phyloP scores from a whole-genome alignment of 148 eudicot genomes.

The Amaranthus hypochondriacus region DNA sequence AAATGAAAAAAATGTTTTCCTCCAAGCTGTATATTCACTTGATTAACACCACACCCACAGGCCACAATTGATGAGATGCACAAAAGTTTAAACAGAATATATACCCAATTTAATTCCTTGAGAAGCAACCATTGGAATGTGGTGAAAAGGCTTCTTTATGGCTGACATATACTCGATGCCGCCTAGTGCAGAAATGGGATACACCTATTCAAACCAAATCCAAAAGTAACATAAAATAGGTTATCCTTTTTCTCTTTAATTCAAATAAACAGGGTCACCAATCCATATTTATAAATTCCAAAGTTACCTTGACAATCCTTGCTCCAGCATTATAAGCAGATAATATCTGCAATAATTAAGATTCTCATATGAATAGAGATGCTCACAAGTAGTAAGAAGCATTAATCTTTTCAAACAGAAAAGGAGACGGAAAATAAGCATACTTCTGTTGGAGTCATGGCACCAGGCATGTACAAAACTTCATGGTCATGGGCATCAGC shows the following conservation, averaged over 20 bases:
- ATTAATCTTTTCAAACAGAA: not conserved
- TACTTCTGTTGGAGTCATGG: constrained; percentile 93
- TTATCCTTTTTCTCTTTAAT: too few relatives aligned
- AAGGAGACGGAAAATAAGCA: constrained; percentile 5
- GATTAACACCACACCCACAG: not conserved
- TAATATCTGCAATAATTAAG: constrained; percentile 46
- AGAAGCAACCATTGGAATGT: constrained; percentile 85
- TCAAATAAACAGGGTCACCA: not conserved
- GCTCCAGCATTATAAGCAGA: constrained; percentile 68
- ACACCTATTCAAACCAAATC: constrained; percentile 40
- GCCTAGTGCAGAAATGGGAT: constrained; percentile 81
- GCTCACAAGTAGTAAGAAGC: not conserved
- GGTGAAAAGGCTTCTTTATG: constrained; percentile 66
- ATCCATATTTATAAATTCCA: not conserved
- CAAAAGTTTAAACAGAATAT: not conserved
- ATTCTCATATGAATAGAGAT: not conserved
- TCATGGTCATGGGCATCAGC: constrained; percentile 38
- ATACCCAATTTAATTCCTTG: constrained; percentile 79
- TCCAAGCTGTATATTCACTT: not conserved
- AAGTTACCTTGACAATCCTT: constrained; percentile 66
- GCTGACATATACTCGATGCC: constrained; percentile 69
- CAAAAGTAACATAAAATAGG: too few relatives aligned
- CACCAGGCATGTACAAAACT: constrained; percentile 85
- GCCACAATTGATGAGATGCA: not conserved
- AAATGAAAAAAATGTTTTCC: not conserved